Conservation (phyloP, 2,329 filamentous ascomycete species). For the Aspergillus luchuensis region DNA sequence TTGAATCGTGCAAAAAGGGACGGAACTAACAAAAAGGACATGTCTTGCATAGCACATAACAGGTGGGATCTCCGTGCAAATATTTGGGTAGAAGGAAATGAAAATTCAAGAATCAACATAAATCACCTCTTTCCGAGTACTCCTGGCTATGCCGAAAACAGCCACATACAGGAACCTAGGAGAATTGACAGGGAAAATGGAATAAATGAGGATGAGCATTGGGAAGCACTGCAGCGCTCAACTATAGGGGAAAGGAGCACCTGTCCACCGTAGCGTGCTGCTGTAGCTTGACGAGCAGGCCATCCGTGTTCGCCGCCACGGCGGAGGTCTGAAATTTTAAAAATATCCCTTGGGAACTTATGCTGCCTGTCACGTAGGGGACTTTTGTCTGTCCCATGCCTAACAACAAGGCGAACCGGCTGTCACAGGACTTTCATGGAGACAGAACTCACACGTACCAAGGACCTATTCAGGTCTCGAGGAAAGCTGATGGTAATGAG, state of each 20-base stretch:
- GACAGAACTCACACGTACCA: not conserved
- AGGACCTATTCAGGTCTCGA: not conserved
- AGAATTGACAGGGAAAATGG: constrained; percentile 15
- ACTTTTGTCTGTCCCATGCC: not conserved
- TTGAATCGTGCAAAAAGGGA: constrained; percentile 10
- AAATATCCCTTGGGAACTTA: constrained; percentile 1
- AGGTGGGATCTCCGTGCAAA: constrained; percentile 17
- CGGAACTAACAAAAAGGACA: constrained; percentile 10
- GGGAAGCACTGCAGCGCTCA: constrained; percentile 6
- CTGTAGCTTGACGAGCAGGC: not conserved
- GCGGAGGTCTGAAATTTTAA: constrained; percentile 6
- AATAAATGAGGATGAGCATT: constrained; percentile 12
- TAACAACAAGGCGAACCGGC: not conserved
- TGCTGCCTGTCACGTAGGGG: not conserved
- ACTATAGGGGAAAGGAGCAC: constrained; percentile 9
- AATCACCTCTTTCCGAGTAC: constrained; percentile 34
- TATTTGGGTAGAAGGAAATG: constrained; percentile 18
- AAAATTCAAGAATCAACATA: constrained; percentile 21
- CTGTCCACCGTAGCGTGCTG: not conserved
- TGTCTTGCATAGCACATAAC: constrained; percentile 13
- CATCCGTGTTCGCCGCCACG: constrained; percentile 5
- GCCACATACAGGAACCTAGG: constrained; percentile 18
- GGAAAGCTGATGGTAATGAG: constrained; percentile 12
- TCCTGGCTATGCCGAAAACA: constrained; percentile 36
- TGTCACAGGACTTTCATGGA: not conserved